A percentile compares a stretch with the other conserved stretches of the same genome.
Evolutionary conservation across 306 rosid species (phyloP).

Genomic region (Lablab purpureus): DNA sequence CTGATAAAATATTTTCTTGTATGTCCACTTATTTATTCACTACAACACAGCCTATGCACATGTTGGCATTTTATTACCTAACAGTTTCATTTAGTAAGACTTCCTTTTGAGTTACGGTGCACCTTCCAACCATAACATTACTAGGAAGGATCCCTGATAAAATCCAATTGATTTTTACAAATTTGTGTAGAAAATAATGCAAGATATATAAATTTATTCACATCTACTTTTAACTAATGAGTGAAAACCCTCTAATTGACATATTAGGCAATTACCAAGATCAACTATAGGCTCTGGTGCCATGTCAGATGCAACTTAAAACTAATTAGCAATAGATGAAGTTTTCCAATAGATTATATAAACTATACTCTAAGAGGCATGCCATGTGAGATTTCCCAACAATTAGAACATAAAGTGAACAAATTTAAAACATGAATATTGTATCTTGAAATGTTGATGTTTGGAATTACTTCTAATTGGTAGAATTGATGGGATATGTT

Average conservation of each 20-base stretch:
- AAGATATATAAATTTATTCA: background rate
- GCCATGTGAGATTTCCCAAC: too few relatives aligned
- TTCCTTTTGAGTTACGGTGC: background rate
- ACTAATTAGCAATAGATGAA: too few relatives aligned
- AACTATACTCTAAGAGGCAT: too few relatives aligned
- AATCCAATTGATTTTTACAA: constrained; percentile 12
- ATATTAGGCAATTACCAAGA: background rate
- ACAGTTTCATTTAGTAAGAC: background rate
- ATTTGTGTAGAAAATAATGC: background rate
- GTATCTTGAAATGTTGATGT: background rate
- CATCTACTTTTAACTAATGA: background rate
- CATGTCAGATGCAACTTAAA: too few relatives aligned
- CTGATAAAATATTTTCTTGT: background rate
- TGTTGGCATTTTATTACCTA: background rate
- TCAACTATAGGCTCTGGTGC: too few relatives aligned
- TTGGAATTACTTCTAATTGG: background rate
- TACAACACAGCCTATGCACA: background rate
- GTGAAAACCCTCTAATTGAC: background rate
- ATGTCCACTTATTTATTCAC: background rate
- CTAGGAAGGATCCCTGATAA: background rate
- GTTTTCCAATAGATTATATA: too few relatives aligned
- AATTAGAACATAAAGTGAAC: background rate
- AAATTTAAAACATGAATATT: background rate
- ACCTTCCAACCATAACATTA: constrained; percentile 1
- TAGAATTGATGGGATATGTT: too few relatives aligned